Conservation (phyloP, 352 stramenopile species). For the Phytopythium montanum region DNA sequence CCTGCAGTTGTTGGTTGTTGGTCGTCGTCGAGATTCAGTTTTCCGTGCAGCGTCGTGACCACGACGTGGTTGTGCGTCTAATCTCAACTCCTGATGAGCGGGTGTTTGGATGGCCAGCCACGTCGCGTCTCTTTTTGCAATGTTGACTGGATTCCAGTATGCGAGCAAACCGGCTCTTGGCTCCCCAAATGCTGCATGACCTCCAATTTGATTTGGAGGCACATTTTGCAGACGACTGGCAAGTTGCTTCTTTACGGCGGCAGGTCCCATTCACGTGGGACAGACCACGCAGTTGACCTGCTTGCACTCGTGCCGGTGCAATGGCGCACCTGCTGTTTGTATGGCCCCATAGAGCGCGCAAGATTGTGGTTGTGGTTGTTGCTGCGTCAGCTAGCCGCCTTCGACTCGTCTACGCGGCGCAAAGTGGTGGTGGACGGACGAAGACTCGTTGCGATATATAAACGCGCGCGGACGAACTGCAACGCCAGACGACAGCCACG, state of each 20-base stretch:
- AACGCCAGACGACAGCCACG: neutral
- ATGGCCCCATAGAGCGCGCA: neutral
- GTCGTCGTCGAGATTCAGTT: conserved; percentile 2
- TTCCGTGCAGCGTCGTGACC: neutral
- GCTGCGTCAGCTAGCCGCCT: neutral
- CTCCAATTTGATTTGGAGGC: no score
- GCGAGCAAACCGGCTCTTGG: no score
- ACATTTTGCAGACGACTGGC: neutral
- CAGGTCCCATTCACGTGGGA: conserved; percentile 8
- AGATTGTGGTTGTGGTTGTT: no score
- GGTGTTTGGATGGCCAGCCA: neutral
- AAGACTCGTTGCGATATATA: neutral
- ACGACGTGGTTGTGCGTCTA: neutral
- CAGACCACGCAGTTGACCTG: conserved; percentile 9
- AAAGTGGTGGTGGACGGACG: neutral
- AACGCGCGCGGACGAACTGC: neutral
- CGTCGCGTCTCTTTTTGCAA: neutral
- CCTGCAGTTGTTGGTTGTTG: neutral
- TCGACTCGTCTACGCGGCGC: neutral
- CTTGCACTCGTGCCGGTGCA: neutral
- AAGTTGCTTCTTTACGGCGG: neutral
- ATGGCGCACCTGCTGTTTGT: neutral
- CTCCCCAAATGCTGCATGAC: no score
- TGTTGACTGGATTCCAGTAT: no score
- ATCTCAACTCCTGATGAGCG: neutral